Evolutionary conservation across 805 yeast species (phyloP), one percentile per base, ranked within the genome.

Genomic region (Yarrowia sp.): DNA sequence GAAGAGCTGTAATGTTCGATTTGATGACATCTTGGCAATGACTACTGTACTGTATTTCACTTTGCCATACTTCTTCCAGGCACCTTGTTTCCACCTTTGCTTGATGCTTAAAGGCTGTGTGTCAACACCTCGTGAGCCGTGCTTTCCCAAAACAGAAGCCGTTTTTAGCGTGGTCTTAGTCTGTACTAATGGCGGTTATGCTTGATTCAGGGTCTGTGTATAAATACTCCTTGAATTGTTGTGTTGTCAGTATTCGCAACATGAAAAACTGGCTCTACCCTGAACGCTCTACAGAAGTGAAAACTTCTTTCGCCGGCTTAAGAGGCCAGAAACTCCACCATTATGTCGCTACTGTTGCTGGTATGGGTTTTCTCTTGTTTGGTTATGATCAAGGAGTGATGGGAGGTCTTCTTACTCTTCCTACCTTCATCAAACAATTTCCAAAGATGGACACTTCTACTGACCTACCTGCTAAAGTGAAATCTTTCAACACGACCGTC

Each of bases 341-440:
- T n/a, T 32, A 32, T 10, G 53, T 67, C 14, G 66, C 67, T 8
- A 66, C 68, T 3, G 64, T 66, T 32, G 53, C 65, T 3, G 67
- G 71, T 8, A 48, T 68, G 31, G 71, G 71, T 2, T 68, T 83
- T 35, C 80, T 85, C 38, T 74, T 85, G 14, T 85, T 85, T 66
- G 89, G 89, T 1, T 85, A 83, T 70, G 88, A 84, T 68, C 88
- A 88, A 73, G 93, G 93, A 67, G 90, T 88, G n/a, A 87, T 89
- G 80, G 83, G 87, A 42, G 90, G 53, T 15, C 28, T 47, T 1
- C 10, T 47, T 9, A 47, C 53, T 4, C 28, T 47, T 10, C 53
- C 53, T 1, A 32, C 53, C 15, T 47, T 47, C 15, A 14, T 47
- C 28, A 32, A 32, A 9, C 53, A 47, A 17, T 47, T 47, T 10